A percentile compares a stretch with the other conserved stretches of the same genome.
phyloP scores from a whole-genome alignment of 257 asterid genomes.

The Nicotiana noctiflora region DNA sequence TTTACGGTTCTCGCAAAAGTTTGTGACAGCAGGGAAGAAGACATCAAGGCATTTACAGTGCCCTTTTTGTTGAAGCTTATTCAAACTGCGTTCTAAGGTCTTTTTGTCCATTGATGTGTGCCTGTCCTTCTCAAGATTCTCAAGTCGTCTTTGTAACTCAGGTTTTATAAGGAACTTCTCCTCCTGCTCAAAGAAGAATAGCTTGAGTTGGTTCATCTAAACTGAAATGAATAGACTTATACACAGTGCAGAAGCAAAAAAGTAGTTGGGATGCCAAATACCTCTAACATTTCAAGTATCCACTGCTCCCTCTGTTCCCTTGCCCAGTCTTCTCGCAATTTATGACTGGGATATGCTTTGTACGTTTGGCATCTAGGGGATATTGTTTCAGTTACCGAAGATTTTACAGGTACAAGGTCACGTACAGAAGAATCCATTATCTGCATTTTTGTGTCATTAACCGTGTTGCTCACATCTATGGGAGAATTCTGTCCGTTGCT shows the following conservation, averaged over 20 bases:
- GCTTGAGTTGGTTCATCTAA: slow-evolving; percentile 12
- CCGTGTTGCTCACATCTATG: slow-evolving; percentile 25
- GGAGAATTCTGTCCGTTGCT: slow-evolving; percentile 29
- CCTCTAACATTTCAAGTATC: slow-evolving; percentile 81
- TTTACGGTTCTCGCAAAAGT: slow-evolving; percentile 60
- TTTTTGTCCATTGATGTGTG: slow-evolving; percentile 59
- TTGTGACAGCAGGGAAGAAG: slow-evolving; percentile 64
- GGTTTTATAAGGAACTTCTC: slow-evolving; percentile 77
- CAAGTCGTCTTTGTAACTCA: slow-evolving; percentile 72
- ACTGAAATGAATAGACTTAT: slow-evolving; percentile 13
- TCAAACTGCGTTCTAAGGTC: slow-evolving; percentile 62
- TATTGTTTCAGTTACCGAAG: slow-evolving; percentile 22
- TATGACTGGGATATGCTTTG: slow-evolving; percentile 46
- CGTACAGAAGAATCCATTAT: slow-evolving; percentile 21
- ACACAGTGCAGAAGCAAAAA: slow-evolving; percentile 5
- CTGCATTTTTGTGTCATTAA: slow-evolving; percentile 25
- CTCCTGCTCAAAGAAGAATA: slow-evolving; percentile 46
- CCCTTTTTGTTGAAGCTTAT: slow-evolving; percentile 79
- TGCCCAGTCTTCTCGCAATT: slow-evolving; percentile 35
- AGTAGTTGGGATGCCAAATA: slow-evolving; percentile 22
- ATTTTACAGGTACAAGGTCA: slow-evolving; percentile 21
- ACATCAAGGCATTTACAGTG: slow-evolving; percentile 67
- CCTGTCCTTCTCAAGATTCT: slow-evolving; percentile 57
- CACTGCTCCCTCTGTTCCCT: slow-evolving; percentile 55
- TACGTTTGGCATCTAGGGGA: slow-evolving; percentile 39